phyloP scores from a whole-genome alignment of 2,329 filamentous ascomycete species.

The Sordariomycetes sp. region DNA sequence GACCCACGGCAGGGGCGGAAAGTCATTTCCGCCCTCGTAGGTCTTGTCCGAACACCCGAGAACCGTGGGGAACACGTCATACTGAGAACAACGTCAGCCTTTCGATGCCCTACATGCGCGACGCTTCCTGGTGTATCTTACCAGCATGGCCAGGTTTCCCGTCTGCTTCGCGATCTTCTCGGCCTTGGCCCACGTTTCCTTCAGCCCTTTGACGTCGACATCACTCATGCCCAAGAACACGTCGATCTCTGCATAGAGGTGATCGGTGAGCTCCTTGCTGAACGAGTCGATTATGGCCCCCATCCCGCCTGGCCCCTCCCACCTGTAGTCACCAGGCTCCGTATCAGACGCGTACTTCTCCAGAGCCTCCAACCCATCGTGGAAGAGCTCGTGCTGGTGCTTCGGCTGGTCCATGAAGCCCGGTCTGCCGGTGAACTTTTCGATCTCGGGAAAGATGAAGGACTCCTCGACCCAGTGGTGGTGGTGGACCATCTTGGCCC shows the following conservation, averaged over 20 bases:
- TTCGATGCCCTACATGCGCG: not conserved
- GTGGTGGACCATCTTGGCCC: constrained; percentile 21
- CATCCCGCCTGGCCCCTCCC: constrained; percentile 12
- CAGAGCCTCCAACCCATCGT: constrained; percentile 15
- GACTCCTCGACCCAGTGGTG: constrained; percentile 22
- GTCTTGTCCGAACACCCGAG: constrained; percentile 14
- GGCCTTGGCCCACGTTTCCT: constrained; percentile 9
- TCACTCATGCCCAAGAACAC: constrained; percentile 12
- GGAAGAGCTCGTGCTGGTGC: constrained; percentile 21
- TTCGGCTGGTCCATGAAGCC: constrained; percentile 19
- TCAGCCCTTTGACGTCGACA: constrained; percentile 10
- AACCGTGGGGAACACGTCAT: constrained; percentile 12
- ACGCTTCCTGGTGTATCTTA: not conserved
- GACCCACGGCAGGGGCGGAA: constrained; percentile 12
- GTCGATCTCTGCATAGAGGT: constrained; percentile 17
- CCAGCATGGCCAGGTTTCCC: constrained; percentile 9
- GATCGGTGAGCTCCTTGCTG: constrained; percentile 12
- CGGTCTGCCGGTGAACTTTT: constrained; percentile 15
- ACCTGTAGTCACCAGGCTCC: constrained; percentile 12
- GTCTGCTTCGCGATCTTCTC: constrained; percentile 9
- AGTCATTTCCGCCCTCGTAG: constrained; percentile 13
- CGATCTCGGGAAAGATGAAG: constrained; percentile 21
- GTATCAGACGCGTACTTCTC: constrained; percentile 14
- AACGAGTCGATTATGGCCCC: constrained; percentile 14
- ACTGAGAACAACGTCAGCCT: constrained; percentile 5